Evolutionary conservation across 1,284 basidiomycete genomes (phyloP).

Genomic region (Pseudozyma hubeiensis): DNA sequence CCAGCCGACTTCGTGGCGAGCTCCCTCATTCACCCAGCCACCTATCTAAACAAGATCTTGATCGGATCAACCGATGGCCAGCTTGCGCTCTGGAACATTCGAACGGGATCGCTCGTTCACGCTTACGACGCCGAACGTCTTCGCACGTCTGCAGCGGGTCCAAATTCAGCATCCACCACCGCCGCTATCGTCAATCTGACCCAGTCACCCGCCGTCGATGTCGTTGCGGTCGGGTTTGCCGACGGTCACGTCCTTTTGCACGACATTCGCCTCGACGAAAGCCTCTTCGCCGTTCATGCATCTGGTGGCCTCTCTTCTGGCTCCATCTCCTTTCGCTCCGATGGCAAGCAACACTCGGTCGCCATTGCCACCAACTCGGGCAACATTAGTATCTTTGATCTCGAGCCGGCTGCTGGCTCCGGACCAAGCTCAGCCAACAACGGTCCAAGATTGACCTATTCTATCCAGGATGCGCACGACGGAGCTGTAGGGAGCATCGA

Average conservation of each 20-base stretch:
- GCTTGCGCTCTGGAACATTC: constrained; percentile 94
- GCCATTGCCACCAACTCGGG: constrained; percentile 63
- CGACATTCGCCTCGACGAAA: constrained; percentile 88
- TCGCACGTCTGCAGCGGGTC: constrained; percentile 18
- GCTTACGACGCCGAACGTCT: constrained; percentile 66
- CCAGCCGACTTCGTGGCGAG: constrained; percentile 78
- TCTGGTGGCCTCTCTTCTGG: constrained; percentile 70
- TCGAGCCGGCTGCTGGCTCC: constrained; percentile 46
- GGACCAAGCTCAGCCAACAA: constrained; percentile 22
- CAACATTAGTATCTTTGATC: constrained; percentile 64
- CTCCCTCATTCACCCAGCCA: constrained; percentile 88
- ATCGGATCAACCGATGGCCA: constrained; percentile 84
- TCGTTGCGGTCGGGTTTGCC: constrained; percentile 88
- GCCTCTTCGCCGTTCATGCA: constrained; percentile 82
- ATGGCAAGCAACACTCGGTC: constrained; percentile 72
- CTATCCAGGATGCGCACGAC: constrained; percentile 65
- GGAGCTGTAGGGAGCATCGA: constrained; percentile 57
- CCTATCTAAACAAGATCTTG: constrained; percentile 95
- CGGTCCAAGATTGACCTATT: constrained; percentile 60
- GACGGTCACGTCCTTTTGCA: constrained; percentile 89
- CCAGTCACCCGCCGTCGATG: constrained; percentile 95
- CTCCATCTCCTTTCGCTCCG: constrained; percentile 87
- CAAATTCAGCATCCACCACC: constrained; percentile 68
- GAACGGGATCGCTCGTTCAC: constrained; percentile 71
- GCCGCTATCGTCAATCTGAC: constrained; percentile 72